Percentiles rank a stretch among this genome's conserved stretches.
Conservation (phyloP, 805 yeast genomes). For the Nakazawaea ishiwadae region DNA sequence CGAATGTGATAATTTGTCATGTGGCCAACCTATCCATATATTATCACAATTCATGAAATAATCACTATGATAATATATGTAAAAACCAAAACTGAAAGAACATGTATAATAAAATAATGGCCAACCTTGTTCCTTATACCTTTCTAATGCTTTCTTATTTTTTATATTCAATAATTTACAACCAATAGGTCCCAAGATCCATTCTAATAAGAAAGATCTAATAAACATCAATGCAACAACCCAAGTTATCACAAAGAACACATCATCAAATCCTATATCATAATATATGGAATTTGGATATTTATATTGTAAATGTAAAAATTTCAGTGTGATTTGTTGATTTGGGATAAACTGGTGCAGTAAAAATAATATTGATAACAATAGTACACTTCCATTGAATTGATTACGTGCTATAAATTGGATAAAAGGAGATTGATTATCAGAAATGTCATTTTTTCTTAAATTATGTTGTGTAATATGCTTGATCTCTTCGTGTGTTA, state of each 20-base stretch:
- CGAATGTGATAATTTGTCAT: constrained; percentile 43
- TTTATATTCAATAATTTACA: constrained; percentile 33
- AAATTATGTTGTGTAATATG: too few relatives aligned
- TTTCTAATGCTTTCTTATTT: constrained; percentile 45
- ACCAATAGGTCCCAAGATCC: constrained; percentile 55
- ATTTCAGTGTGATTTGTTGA: constrained; percentile 25
- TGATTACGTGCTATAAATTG: too few relatives aligned
- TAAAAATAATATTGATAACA: too few relatives aligned
- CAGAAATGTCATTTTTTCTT: too few relatives aligned
- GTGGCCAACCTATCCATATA: constrained; percentile 72
- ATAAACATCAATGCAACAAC: constrained; percentile 53
- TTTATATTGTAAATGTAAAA: constrained; percentile 36
- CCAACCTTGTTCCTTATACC: constrained; percentile 92
- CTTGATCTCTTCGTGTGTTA: too few relatives aligned
- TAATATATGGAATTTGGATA: constrained; percentile 30
- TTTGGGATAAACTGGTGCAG: too few relatives aligned
- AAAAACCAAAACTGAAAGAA: constrained; percentile 53
- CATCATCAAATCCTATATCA: constrained; percentile 54
- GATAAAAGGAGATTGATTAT: too few relatives aligned
- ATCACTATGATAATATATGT: constrained; percentile 50
- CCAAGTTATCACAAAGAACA: constrained; percentile 48
- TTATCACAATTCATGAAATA: constrained; percentile 56
- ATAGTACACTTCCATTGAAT: too few relatives aligned
- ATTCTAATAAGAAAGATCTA: constrained; percentile 58
- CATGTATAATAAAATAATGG: constrained; percentile 50